A percentile compares a stretch with the other conserved stretches of the same genome.
These are phyloP conservation scores for Pythium phragmitis DNA, from an alignment of 352 stramenopile species.

Conservation along the genomic window DNA sequence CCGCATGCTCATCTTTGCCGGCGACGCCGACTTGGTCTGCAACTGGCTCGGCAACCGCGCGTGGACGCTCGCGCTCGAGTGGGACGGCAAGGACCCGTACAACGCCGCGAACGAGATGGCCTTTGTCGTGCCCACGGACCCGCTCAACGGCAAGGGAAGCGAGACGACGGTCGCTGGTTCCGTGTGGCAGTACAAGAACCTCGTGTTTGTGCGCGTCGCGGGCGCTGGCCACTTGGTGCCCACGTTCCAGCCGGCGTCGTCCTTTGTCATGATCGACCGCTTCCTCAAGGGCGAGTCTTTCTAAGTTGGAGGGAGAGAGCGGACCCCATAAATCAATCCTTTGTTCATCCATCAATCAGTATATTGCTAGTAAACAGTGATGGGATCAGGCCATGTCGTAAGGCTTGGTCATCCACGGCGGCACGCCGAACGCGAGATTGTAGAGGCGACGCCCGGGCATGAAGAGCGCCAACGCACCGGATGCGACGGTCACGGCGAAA, in stretches of 20 bases:
- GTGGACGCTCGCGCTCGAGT: conserved; percentile 88
- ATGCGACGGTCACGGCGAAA: conserved; percentile 2
- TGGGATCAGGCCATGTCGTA: neutral
- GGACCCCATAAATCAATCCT: no score
- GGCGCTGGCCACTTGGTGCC: conserved; percentile 90
- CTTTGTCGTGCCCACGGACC: conserved; percentile 17
- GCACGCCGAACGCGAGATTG: conserved; percentile 3
- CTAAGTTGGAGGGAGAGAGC: neutral
- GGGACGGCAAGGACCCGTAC: conserved; percentile 78
- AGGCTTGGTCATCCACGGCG: neutral
- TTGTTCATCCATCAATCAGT: no score
- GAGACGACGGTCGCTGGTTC: conserved; percentile 43
- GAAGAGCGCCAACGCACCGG: conserved; percentile 7
- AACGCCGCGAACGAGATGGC: conserved; percentile 28
- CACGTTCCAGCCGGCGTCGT: conserved; percentile 72
- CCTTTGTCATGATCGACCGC: conserved; percentile 79
- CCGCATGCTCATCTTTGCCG: conserved; percentile 12
- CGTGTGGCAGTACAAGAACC: conserved; percentile 17
- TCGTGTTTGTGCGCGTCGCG: conserved; percentile 89
- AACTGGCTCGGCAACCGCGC: conserved; percentile 93
- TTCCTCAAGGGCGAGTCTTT: conserved; percentile 48
- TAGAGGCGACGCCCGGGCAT: conserved; percentile 11
- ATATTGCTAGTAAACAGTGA: no score
- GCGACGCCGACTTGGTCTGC: conserved; percentile 94
- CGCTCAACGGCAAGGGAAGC: conserved; percentile 1